phyloP scores from a whole-genome alignment of 2,329 filamentous ascomycete species.

The Orbilia ellipsospora region DNA sequence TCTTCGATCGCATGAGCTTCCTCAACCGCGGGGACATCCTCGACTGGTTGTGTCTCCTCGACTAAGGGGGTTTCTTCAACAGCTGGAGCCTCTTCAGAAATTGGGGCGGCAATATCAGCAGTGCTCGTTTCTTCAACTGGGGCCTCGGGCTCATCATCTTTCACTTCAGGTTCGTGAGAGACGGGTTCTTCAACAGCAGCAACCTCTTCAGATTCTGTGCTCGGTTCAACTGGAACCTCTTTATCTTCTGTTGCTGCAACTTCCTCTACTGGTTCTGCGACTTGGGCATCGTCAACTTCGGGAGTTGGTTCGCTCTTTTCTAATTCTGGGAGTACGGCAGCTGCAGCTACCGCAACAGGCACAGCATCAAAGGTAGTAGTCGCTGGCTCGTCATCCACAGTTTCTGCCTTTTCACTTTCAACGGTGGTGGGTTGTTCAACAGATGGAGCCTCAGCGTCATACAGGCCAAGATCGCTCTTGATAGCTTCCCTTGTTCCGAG shows the following conservation, averaged over 20 bases:
- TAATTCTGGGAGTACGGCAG: background rate
- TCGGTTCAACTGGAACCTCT: slow-evolving; percentile 9
- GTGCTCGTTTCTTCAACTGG: background rate
- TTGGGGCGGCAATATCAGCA: background rate
- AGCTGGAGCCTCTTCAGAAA: slow-evolving; percentile 1
- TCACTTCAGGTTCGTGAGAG: slow-evolving; percentile 4
- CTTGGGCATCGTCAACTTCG: slow-evolving; percentile 9
- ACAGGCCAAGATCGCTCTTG: background rate
- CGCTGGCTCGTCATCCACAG: background rate
- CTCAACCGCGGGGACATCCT: background rate
- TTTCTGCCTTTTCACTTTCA: background rate
- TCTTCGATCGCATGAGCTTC: slow-evolving; percentile 12
- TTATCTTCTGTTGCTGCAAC: slow-evolving; percentile 9
- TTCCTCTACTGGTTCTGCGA: slow-evolving; percentile 11
- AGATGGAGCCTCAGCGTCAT: slow-evolving; percentile 7
- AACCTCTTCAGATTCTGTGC: slow-evolving; percentile 5
- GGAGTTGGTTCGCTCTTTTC: background rate
- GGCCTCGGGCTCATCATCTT: background rate
- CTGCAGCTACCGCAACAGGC: background rate
- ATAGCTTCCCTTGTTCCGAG: slow-evolving; percentile 3
- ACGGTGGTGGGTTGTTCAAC: slow-evolving; percentile 10
- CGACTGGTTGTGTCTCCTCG: background rate
- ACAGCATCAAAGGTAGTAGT: background rate
- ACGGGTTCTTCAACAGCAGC: background rate
- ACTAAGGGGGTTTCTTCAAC: background rate